These are phyloP conservation scores for Ramaria sp. DNA, from an alignment of 768 basidiomycete species.

Conservation along the genomic window DNA sequence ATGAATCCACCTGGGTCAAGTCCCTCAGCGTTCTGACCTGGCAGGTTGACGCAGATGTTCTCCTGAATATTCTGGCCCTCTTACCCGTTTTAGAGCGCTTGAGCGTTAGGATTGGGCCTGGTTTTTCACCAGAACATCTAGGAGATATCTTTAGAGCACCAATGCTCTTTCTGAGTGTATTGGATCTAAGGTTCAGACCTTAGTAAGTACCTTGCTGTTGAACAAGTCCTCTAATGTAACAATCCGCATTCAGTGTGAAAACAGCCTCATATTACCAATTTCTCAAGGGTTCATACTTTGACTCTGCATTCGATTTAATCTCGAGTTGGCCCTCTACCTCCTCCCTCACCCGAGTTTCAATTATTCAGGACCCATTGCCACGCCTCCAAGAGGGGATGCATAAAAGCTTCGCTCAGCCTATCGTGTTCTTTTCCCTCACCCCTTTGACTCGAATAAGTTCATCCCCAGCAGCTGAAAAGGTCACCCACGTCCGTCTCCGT, in stretches of 20 bases:
- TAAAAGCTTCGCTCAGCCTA: conserved; percentile 64
- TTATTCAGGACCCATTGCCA: conserved; percentile 53
- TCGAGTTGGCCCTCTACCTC: conserved; percentile 44
- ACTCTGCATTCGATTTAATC: conserved; percentile 52
- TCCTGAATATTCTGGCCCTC: conserved; percentile 55
- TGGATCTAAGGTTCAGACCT: conserved; percentile 70
- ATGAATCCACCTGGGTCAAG: conserved; percentile 30
- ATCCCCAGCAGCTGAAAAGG: conserved; percentile 30
- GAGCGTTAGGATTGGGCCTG: conserved; percentile 60
- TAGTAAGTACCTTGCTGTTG: conserved; percentile 41
- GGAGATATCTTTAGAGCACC: conserved; percentile 53
- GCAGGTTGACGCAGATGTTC: conserved; percentile 63
- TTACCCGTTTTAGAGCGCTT: conserved; percentile 42
- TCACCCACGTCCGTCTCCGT: conserved; percentile 53
- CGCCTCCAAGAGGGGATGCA: conserved; percentile 9
- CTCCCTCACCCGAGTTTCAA: conserved; percentile 37
- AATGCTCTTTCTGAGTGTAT: conserved; percentile 31
- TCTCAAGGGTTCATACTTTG: conserved; percentile 81
- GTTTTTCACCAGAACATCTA: conserved; percentile 74
- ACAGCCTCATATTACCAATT: conserved; percentile 76
- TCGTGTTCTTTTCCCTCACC: conserved; percentile 73
- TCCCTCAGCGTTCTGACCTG: conserved; percentile 48
- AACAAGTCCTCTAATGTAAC: conserved; percentile 2
- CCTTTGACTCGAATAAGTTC: conserved; percentile 28
- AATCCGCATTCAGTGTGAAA: conserved; percentile 38